Percentiles rank a stretch among this genome's conserved stretches.
phyloP scores from a whole-genome alignment of 2,329 filamentous ascomycete species.

The Bipolaris sorokiniana region DNA sequence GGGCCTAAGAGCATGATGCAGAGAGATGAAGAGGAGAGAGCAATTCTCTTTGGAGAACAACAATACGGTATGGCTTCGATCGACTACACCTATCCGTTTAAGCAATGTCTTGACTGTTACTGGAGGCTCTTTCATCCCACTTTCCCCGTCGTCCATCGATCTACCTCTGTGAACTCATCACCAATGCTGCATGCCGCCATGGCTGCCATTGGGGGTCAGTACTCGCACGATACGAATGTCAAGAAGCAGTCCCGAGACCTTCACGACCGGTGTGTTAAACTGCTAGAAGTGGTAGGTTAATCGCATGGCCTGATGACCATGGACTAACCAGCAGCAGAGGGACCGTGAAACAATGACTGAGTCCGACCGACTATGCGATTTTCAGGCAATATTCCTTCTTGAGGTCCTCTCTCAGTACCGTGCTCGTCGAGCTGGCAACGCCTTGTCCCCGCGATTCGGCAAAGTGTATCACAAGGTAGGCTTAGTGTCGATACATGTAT shows the following conservation, averaged over 20 bases:
- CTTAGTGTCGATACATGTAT: neutral
- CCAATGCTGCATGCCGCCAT: slow-evolving; percentile 55
- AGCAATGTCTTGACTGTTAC: slow-evolving; percentile 53
- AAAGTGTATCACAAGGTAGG: slow-evolving; percentile 46
- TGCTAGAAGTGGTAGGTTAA: slow-evolving; percentile 44
- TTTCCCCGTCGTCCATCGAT: slow-evolving; percentile 53
- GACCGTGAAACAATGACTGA: slow-evolving; percentile 33
- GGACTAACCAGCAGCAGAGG: slow-evolving; percentile 35
- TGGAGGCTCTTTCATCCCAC: slow-evolving; percentile 55
- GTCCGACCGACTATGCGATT: slow-evolving; percentile 48
- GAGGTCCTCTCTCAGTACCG: slow-evolving; percentile 53
- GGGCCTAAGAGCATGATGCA: slow-evolving; percentile 43
- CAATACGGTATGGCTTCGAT: slow-evolving; percentile 48
- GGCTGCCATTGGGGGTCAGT: slow-evolving; percentile 53
- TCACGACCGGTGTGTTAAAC: slow-evolving; percentile 52
- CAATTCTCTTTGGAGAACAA: slow-evolving; percentile 45
- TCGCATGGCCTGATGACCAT: neutral
- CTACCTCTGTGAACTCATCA: slow-evolving; percentile 48
- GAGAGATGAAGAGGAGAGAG: slow-evolving; percentile 46
- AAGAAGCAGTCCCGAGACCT: slow-evolving; percentile 47
- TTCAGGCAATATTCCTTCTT: slow-evolving; percentile 53
- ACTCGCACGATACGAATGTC: slow-evolving; percentile 43
- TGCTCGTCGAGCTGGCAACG: slow-evolving; percentile 47
- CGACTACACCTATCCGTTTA: slow-evolving; percentile 41
- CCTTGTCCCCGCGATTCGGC: slow-evolving; percentile 48